Conservation (phyloP, 2,329 filamentous ascomycete species). For the Talaromyces sp. region DNA sequence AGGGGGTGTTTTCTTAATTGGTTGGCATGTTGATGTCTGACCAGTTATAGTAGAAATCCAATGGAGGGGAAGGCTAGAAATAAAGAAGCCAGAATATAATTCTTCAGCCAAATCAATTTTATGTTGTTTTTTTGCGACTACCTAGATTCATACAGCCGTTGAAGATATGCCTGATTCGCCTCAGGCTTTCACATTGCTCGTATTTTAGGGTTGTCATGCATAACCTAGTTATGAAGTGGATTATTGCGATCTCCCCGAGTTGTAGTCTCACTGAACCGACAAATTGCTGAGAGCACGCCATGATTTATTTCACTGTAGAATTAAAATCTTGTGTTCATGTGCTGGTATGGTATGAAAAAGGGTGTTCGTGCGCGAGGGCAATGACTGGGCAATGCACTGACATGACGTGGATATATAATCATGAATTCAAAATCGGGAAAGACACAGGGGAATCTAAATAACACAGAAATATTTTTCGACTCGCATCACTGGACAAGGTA, state of each 20-base stretch:
- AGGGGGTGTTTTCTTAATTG: neutral
- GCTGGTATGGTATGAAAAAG: neutral
- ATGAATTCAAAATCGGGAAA: conserved; percentile 13
- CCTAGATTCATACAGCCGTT: neutral
- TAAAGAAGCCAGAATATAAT: neutral
- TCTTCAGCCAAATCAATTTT: neutral
- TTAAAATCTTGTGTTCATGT: neutral
- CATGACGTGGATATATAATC: conserved; percentile 24
- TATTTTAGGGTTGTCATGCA: no score
- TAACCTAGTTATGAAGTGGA: no score
- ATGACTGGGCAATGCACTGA: conserved; percentile 23
- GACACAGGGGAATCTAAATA: conserved; percentile 20
- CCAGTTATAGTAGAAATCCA: neutral
- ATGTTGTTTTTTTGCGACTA: neutral
- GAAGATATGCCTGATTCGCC: no score
- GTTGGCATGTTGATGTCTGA: neutral
- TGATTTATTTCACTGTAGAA: neutral
- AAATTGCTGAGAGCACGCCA: neutral
- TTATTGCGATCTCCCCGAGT: no score
- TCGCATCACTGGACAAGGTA: neutral
- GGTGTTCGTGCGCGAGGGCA: neutral
- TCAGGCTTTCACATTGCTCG: no score
- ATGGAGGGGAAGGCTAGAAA: neutral
- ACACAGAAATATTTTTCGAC: neutral
- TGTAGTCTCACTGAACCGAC: no score